Evolutionary conservation across 768 basidiomycete species (phyloP).

Genomic region (Suillus brevipes): DNA sequence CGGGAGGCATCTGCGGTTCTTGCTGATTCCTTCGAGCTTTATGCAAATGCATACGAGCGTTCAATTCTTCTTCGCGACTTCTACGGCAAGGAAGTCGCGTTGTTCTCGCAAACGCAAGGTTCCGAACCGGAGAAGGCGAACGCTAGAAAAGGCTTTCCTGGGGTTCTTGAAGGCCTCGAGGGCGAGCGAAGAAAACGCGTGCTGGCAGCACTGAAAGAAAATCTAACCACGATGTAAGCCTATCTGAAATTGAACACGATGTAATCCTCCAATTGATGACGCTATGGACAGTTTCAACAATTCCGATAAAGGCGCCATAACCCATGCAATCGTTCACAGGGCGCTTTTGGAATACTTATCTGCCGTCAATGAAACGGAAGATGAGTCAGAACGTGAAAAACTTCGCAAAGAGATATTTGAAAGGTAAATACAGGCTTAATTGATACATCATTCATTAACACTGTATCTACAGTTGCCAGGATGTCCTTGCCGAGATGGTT

Average conservation of each 20-base stretch:
- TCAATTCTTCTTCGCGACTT: constrained; percentile 81
- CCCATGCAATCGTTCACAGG: constrained; percentile 86
- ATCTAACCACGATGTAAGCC: constrained; percentile 71
- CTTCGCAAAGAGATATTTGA: constrained; percentile 80
- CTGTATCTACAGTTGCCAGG: constrained; percentile 60
- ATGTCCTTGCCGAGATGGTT: constrained; percentile 87
- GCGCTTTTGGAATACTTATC: constrained; percentile 83
- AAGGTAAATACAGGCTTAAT: constrained; percentile 42
- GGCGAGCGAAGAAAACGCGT: constrained; percentile 67
- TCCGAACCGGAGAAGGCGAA: constrained; percentile 63
- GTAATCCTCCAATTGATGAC: constrained; percentile 7
- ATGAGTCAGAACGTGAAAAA: constrained; percentile 71
- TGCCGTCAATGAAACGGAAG: constrained; percentile 55
- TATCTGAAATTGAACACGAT: background rate
- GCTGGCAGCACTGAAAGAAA: constrained; percentile 68
- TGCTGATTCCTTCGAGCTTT: constrained; percentile 87
- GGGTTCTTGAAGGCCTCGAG: constrained; percentile 64
- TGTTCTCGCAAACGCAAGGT: constrained; percentile 61
- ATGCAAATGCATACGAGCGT: constrained; percentile 83
- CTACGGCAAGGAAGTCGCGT: constrained; percentile 82
- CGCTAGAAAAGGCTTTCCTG: constrained; percentile 65
- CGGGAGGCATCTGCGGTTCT: constrained; percentile 81
- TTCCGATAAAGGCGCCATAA: constrained; percentile 84
- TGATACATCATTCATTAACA: constrained; percentile 9
- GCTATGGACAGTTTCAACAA: constrained; percentile 74